Percentiles rank a stretch among this genome's conserved stretches.
Conservation (phyloP, 2,329 filamentous ascomycete species). For the Pezicula neosporulosa region DNA sequence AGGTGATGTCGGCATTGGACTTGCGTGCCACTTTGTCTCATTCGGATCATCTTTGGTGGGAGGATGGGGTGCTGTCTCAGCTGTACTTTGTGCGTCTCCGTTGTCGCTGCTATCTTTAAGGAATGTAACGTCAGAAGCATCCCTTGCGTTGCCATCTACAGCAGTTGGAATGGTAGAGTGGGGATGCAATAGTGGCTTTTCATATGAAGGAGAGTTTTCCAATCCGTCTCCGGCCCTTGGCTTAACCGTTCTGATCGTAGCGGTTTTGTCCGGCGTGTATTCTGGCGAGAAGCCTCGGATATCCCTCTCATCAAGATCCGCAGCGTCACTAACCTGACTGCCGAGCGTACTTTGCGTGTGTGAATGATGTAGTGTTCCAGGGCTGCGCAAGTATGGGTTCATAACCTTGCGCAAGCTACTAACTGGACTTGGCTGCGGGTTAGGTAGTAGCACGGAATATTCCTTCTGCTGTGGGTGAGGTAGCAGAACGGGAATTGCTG, state of each 20-base stretch:
- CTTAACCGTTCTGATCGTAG: conserved; percentile 65
- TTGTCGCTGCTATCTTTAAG: conserved; percentile 51
- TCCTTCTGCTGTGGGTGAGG: conserved; percentile 19
- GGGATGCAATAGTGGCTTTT: conserved; percentile 10
- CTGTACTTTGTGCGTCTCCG: conserved; percentile 33
- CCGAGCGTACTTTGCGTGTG: conserved; percentile 14
- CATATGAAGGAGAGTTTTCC: conserved; percentile 6
- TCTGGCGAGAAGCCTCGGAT: conserved; percentile 68
- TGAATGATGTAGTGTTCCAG: conserved; percentile 17
- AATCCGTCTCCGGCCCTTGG: conserved; percentile 34
- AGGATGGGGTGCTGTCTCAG: conserved; percentile 7
- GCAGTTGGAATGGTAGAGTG: conserved; percentile 7
- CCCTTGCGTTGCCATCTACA: conserved; percentile 21
- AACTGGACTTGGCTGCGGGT: conserved; percentile 50
- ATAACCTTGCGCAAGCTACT: conserved; percentile 84
- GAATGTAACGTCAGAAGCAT: conserved; percentile 40
- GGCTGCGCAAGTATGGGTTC: conserved; percentile 67
- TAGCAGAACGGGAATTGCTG: conserved; percentile 39
- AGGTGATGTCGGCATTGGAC: conserved; percentile 7
- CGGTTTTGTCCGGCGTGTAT: conserved; percentile 69
- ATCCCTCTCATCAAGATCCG: conserved; percentile 14
- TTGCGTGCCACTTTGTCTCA: conserved; percentile 7
- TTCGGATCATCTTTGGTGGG: conserved; percentile 3
- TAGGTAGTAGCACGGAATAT: conserved; percentile 18
- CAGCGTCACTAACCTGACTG: conserved; percentile 17